Conservation (phyloP, 2,329 filamentous ascomycete genomes). For the Ophiostoma tasmaniense region DNA sequence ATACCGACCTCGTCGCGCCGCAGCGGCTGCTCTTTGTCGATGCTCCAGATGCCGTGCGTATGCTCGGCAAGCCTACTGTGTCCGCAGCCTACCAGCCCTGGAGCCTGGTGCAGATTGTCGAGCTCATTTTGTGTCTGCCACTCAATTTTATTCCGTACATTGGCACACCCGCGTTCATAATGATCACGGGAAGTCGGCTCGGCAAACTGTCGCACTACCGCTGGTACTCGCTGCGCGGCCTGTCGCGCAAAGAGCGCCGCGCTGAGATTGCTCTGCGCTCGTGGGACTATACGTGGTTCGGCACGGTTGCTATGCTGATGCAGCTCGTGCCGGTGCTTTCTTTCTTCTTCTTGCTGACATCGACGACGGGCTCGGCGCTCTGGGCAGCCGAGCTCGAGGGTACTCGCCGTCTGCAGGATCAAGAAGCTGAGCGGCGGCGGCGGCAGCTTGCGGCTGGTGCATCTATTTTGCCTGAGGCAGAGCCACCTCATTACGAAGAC, state of each 20-base stretch:
- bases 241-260: conserved; percentile 66
- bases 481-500: conserved; percentile 22
- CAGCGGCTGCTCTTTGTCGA: conserved; percentile 59
- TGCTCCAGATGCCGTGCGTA: conserved; percentile 63
- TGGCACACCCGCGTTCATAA: conserved; percentile 75
- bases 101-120: conserved; percentile 80
- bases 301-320: conserved; percentile 63
- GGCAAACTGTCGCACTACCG: conserved; percentile 87
- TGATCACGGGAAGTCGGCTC: conserved; percentile 78
- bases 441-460: neutral
- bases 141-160: conserved; percentile 81
- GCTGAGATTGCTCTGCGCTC: conserved; percentile 56
- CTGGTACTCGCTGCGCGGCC: conserved; percentile 73
- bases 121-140: conserved; percentile 70
- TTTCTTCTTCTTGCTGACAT: conserved; percentile 91
- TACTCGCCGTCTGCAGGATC: conserved; percentile 29
- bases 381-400: conserved; percentile 77
- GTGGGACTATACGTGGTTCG: conserved; percentile 91
- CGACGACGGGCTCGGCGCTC: conserved; percentile 72
- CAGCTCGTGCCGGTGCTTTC: conserved; percentile 84
- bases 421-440: conserved; percentile 3
- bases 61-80: conserved; percentile 72
- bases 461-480: neutral
- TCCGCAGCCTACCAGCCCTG: conserved; percentile 78
- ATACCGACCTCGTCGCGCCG: conserved; percentile 58